Evolutionary conservation across 345 rosid species (phyloP), one percentile per base, ranked within the genome.

Genomic region (Raphanus raphanistrum): DNA sequence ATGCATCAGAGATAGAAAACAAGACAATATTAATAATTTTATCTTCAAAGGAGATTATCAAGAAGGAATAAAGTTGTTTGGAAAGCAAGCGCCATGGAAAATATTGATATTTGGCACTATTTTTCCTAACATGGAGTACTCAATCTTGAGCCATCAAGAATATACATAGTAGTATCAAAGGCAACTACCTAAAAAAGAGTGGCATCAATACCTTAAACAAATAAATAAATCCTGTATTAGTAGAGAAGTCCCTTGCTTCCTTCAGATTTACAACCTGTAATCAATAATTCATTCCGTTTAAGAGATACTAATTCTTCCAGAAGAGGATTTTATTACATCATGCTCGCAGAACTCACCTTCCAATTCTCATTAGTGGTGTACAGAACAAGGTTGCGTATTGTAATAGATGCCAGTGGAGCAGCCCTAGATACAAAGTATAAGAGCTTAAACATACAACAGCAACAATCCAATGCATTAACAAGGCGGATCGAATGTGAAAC

Each of bases 201-300:
- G n/a, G 6, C 29, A 74, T 54, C 25, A 54, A 82, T 90, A 95
- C 99, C 92, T 90, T 95, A 84, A 95, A 95, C 54, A 91, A 87
- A 84, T 95, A 95, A 69, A 95, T 92, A 85, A 82, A 92, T 66
- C 87, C 88, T 82, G 90, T 88, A 66, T 84, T 86, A 32, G 83
- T 77, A 66, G 90, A 88, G 85, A 90, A 92, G 70, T 95, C 99
- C 26, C 99, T 90, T 66, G 98, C 98, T 82, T 92, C 99, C 87
- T 92, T 95, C 62, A 95, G 97, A 86, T 91, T 91, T 74, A 92
- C 98, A 79, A 82, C 92, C 99, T 95, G 88, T 13, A 67, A 68
- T 35, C 41, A 38, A 29, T 79, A 52, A 66, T 9, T 63, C 4
- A 52, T 50, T 66, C 64, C 71, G 63, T 15, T 52, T n/a, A 50